A percentile compares a stretch with the other conserved stretches of the same genome.
These are phyloP conservation scores for Pleurostoma richardsiae DNA, from an alignment of 2,329 filamentous ascomycete genomes.

Conservation along the genomic window DNA sequence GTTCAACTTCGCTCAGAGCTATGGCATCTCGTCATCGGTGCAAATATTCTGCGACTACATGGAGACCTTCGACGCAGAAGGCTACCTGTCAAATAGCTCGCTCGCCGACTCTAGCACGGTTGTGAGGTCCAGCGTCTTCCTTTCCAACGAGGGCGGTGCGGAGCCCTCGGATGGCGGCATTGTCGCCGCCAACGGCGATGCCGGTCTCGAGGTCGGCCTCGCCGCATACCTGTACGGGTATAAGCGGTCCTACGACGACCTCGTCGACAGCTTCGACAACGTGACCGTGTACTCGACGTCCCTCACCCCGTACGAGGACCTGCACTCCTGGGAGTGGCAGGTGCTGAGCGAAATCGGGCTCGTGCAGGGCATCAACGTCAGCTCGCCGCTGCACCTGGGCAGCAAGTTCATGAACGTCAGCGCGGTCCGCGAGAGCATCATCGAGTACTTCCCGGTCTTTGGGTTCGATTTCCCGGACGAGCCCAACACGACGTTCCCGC, in stretches of 20 bases:
- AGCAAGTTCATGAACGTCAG: neutral
- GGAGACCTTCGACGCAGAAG: slow-evolving; percentile 2
- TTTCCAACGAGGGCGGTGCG: neutral
- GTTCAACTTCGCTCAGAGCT: slow-evolving; percentile 6
- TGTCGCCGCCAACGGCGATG: slow-evolving; percentile 1
- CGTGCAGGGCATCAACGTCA: neutral
- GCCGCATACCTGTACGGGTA: neutral
- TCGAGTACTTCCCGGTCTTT: neutral
- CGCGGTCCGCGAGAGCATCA: slow-evolving; percentile 1
- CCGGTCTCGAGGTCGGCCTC: neutral
- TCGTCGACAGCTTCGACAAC: no score
- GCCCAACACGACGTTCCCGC: slow-evolving; percentile 1
- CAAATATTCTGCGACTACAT: slow-evolving; percentile 6
- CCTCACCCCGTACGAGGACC: neutral
- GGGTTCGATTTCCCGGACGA: slow-evolving; percentile 1
- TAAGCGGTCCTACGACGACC: no score
- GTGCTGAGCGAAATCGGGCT: slow-evolving; percentile 2
- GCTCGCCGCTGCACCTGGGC: neutral
- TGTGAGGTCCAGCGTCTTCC: neutral
- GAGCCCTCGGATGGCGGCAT: slow-evolving; percentile 1
- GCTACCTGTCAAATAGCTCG: neutral
- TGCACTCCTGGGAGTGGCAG: slow-evolving; percentile 4
- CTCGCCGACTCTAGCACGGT: neutral
- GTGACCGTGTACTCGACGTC: no score
- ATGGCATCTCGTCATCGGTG: neutral